Evolutionary conservation across 1,284 basidiomycete genomes (phyloP), one percentile per base, ranked within the genome.

Genomic region (Dichomitus squalens): DNA sequence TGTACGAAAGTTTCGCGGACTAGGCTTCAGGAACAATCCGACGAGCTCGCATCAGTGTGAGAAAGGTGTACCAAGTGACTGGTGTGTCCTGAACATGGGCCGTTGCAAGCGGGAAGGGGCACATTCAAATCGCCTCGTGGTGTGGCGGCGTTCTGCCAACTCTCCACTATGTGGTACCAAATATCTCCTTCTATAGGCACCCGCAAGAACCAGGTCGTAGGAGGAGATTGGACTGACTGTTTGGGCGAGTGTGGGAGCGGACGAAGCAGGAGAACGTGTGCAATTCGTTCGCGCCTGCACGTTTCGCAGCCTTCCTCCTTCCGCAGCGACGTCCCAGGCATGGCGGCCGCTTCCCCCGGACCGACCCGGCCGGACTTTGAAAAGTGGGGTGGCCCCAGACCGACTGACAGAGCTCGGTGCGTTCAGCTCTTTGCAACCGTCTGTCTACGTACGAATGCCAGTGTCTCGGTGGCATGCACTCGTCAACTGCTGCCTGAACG

Each of bases 401-500:
- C 41, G 41, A 23, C n/a, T 25, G 41, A 16, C 3, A n/a, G n/a
- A n/a, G n/a, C n/a, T n/a, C n/a, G n/a, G n/a, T n/a, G n/a, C n/a
- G n/a, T n/a, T 31, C 29, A 6, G 29, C 29, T 11, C 29, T 31
- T 27, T 31, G 7, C 9, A 44, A 23, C 2, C 25, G 7, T 16
- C 25, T 16, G n/a, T 12, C n/a, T 33, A n/a, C n/a, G n/a, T n/a
- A n/a, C n/a, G n/a, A n/a, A n/a, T n/a, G n/a, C n/a, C n/a, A n/a
- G n/a, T n/a, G n/a, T n/a, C n/a, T n/a, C n/a, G n/a, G n/a, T n/a
- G 20, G 40, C 23, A 12, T n/a, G 51, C 40, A 40, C 18, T 53
- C 54, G 51, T 51, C 51, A 48, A 53, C 49, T 51, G 53, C 53
- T 51, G 60, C 51, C 57, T 58, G 49, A 58, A 56, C 54, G 29